These are phyloP conservation scores for Megacollybia marginata DNA, from an alignment of 768 basidiomycete species.

Conservation along the genomic window DNA sequence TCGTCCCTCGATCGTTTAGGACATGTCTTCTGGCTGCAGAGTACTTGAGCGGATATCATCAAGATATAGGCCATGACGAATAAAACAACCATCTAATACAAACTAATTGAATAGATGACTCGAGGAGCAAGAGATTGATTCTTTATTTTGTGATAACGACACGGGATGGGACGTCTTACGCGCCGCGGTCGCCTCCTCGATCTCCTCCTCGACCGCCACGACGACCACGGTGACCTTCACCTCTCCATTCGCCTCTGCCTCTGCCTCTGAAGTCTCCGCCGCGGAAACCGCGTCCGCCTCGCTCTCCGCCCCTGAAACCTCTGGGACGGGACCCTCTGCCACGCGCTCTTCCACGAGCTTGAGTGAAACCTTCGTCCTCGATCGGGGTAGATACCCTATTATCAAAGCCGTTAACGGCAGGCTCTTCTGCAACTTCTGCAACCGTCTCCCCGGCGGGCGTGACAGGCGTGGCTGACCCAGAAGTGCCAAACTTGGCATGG, in stretches of 20 bases:
- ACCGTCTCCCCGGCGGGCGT: slow-evolving; percentile 23
- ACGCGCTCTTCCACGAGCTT: slow-evolving; percentile 27
- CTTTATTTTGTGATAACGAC: too few species aligned
- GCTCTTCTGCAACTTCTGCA: slow-evolving; percentile 19
- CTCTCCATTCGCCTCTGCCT: slow-evolving; percentile 18
- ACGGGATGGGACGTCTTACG: slow-evolving; percentile 20
- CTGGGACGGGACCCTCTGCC: slow-evolving; percentile 17
- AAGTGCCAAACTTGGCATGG: slow-evolving; percentile 71
- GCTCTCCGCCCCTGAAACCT: slow-evolving; percentile 30
- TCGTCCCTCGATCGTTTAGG: too few species aligned
- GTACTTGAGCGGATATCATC: too few species aligned
- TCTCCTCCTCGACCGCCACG: slow-evolving; percentile 46
- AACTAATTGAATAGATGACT: background rate
- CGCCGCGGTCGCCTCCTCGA: slow-evolving; percentile 36
- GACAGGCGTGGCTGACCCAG: slow-evolving; percentile 63
- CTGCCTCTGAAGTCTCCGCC: slow-evolving; percentile 23
- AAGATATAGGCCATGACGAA: too few species aligned
- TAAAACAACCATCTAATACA: too few species aligned
- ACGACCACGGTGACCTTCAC: slow-evolving; percentile 26
- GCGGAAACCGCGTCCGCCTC: slow-evolving; percentile 19
- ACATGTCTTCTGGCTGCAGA: too few species aligned
- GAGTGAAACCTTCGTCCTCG: slow-evolving; percentile 62
- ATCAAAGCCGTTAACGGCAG: slow-evolving; percentile 12
- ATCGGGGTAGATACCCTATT: slow-evolving; percentile 16
- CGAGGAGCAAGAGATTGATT: background rate